Evolutionary conservation across 2,329 filamentous ascomycete species (phyloP), one percentile per base, ranked within the genome.

Genomic region (Aureobasidium sp.): DNA sequence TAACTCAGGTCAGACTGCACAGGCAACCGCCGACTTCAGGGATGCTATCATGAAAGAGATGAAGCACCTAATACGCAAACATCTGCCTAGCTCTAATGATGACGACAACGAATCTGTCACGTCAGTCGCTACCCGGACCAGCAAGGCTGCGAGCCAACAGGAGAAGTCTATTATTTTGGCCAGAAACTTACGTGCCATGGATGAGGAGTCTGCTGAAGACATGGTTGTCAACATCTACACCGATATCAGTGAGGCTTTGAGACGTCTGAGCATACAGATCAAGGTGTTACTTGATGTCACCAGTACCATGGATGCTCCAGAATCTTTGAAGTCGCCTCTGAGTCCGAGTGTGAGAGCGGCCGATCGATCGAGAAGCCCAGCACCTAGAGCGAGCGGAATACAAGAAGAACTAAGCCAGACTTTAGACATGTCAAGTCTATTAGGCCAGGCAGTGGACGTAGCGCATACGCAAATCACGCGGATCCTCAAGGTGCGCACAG

Each of bases 231-330:
- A 85, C 63, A 88, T 96, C 17, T 99, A 97, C 70, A 88, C 92
- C 20, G 86, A 89, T 37, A 87, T 97, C 9, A 88, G 93, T 4
- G 94, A 99, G 76, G 90, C 90, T 3, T 74, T 99, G 52, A 83
- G 94, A 62, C 84, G 94, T 69, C 78, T 97, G 8, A 91, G 90
- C 20, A 92, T 91, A 0, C 93, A 97, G 72, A 89, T 94, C 61
- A 99, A 99, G 73, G 87, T 97, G 10, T 77, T 99, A n/a, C 81
- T 99, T 10, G 94, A 99, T 73, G 89, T 96, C 24, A 94, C 92
- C 0, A 96, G 92, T 72, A 87, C 85, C 13, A 81, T 89, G 57
- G 80, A 82, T 20, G 72, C 78, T 36, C 73, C 50, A 71, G 72
- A 34, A n/a, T 56, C 61, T 10, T 53, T 61, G 66, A 75, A 74